Percentiles rank a stretch among this genome's conserved stretches.
Evolutionary conservation across 345 rosid species (phyloP).

Genomic region (Turritis glabra): DNA sequence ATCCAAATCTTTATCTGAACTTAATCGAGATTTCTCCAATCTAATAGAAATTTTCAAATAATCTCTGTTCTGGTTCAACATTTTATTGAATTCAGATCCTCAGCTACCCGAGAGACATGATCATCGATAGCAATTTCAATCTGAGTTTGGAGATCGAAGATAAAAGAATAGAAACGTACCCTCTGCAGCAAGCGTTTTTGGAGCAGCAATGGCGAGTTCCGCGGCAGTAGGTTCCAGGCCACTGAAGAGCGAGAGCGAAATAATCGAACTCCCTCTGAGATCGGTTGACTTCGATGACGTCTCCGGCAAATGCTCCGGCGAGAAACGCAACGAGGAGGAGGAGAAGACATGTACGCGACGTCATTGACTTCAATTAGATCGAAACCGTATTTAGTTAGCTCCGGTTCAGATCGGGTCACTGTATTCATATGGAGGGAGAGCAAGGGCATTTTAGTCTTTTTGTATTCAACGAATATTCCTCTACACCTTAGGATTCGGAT

Average conservation of each 20-base stretch:
- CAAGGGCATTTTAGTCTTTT: constrained; percentile 4
- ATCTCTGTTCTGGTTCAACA: not conserved
- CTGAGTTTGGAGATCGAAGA: not conserved
- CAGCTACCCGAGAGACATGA: not conserved
- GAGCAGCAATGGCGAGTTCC: constrained; percentile 80
- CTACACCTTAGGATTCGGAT: not conserved
- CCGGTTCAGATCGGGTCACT: constrained; percentile 18
- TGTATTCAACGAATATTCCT: not conserved
- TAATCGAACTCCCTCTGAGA: constrained; percentile 86
- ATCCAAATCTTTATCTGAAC: not conserved
- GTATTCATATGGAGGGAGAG: not conserved
- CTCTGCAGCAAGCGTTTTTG: constrained; percentile 81
- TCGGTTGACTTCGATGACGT: constrained; percentile 22
- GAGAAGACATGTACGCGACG: constrained; percentile 31
- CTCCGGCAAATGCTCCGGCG: constrained; percentile 16
- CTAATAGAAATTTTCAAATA: not conserved
- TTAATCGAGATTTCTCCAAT: not conserved
- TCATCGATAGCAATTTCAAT: not conserved
- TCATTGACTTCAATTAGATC: constrained; percentile 13
- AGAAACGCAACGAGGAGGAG: constrained; percentile 21
- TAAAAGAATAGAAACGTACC: constrained; percentile 39
- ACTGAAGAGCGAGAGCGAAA: constrained; percentile 74
- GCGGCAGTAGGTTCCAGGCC: constrained; percentile 87
- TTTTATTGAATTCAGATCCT: constrained; percentile 1
- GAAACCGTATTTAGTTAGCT: constrained; percentile 8